Conservation (phyloP, 306 rosid genomes). For the Senna tora region DNA sequence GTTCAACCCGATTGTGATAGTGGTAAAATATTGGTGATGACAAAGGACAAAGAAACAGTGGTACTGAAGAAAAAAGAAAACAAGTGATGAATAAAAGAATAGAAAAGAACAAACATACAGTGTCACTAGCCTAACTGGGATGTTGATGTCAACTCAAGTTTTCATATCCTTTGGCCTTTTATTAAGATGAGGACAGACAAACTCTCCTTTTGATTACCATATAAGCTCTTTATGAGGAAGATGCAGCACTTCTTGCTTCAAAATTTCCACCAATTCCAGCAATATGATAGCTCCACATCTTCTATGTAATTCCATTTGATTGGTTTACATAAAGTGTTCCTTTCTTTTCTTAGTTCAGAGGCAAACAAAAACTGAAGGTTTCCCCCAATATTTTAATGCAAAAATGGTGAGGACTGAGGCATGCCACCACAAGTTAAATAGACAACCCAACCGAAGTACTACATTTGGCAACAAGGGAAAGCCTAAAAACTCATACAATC, state of each 20-base stretch:
- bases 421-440: constrained; percentile 60
- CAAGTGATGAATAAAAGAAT: constrained; percentile 17
- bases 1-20: no score
- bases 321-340: constrained; percentile 38
- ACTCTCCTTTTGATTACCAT: constrained; percentile 44
- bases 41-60: constrained; percentile 28
- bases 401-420: constrained; percentile 63
- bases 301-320: constrained; percentile 15
- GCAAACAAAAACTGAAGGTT: constrained; percentile 65
- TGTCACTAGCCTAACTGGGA: constrained; percentile 39
- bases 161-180: constrained; percentile 17
- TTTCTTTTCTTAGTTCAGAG: constrained; percentile 77
- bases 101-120: constrained; percentile 25
- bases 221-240: constrained; percentile 43
- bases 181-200: constrained; percentile 46
- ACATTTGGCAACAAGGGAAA: constrained; percentile 40
- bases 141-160: constrained; percentile 42
- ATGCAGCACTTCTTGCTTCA: constrained; percentile 45
- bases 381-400: constrained; percentile 41
- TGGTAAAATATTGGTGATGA: not conserved
- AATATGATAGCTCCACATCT: constrained; percentile 50
- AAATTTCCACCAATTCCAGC: constrained; percentile 50
- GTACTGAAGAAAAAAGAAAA: constrained; percentile 33
- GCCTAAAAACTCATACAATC: constrained; percentile 13
- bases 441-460: constrained; percentile 71